Conservation (phyloP, 164 flowering plant genomes). For the Euptelea pleiosperma region DNA sequence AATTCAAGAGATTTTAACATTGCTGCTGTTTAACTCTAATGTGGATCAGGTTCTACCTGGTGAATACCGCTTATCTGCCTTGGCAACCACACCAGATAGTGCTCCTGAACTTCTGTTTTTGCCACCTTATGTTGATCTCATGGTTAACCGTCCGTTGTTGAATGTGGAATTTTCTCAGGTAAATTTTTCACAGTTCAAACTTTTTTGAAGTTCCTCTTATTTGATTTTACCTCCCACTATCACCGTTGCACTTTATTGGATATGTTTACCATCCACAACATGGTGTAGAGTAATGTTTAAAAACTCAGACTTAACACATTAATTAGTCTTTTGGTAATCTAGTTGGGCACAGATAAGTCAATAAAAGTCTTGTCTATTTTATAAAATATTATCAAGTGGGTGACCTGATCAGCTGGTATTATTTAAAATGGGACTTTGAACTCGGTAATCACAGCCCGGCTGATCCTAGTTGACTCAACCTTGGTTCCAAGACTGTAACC, state of each 20-base stretch:
- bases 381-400: background rate
- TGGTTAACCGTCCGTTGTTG: slow-evolving; percentile 68
- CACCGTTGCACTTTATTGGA: background rate
- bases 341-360: background rate
- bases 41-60: slow-evolving; percentile 72
- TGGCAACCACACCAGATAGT: slow-evolving; percentile 57
- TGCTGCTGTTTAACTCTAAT: slow-evolving; percentile 6
- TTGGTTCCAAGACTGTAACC: background rate
- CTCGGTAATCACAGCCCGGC: background rate
- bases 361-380: background rate
- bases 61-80: slow-evolving; percentile 83
- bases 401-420: background rate
- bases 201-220: background rate
- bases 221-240: background rate
- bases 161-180: slow-evolving; percentile 89
- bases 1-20: background rate
- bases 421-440: background rate
- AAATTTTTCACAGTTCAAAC: slow-evolving; percentile 3
- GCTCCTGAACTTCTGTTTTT: slow-evolving; percentile 67
- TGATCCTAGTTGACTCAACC: background rate
- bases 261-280: background rate
- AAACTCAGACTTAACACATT: background rate
- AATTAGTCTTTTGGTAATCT: background rate
- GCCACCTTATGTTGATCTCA: slow-evolving; percentile 72
- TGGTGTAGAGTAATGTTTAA: background rate